Evolutionary conservation across 176 grass and related monocot species (phyloP).

Genomic region (Oryza glumipatula): DNA sequence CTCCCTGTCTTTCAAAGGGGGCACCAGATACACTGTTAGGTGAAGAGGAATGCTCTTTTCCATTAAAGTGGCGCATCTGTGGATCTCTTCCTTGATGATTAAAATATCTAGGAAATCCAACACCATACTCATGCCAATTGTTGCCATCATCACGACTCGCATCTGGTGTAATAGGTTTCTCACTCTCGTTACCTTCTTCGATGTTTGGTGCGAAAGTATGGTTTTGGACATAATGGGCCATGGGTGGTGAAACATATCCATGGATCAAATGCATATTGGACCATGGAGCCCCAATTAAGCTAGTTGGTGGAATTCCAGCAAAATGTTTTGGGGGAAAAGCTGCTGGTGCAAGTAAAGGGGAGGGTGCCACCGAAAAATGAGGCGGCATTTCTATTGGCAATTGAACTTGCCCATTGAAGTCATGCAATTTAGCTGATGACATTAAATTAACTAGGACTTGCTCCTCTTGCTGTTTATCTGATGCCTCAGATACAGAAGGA

Average conservation of each 20-base stretch:
- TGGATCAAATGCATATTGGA: constrained; percentile 69
- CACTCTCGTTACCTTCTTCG: constrained; percentile 51
- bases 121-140: constrained; percentile 50
- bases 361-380: constrained; percentile 56
- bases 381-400: constrained; percentile 65
- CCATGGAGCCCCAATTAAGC: constrained; percentile 62
- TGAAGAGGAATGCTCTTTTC: constrained; percentile 49
- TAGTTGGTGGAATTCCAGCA: constrained; percentile 59
- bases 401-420: constrained; percentile 66
- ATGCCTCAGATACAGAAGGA: constrained; percentile 71
- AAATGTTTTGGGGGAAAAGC: constrained; percentile 60
- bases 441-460: constrained; percentile 79
- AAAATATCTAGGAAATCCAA: constrained; percentile 52
- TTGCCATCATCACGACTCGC: constrained; percentile 46
- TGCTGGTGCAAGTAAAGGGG: constrained; percentile 54
- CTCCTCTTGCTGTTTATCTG: constrained; percentile 68
- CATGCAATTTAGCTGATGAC: constrained; percentile 74
- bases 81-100: constrained; percentile 46
- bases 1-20: constrained; percentile 48
- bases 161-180: constrained; percentile 46
- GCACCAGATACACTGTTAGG: constrained; percentile 38
- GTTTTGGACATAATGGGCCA: constrained; percentile 59
- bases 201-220: constrained; percentile 48
- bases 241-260: constrained; percentile 55
- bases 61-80: constrained; percentile 58